Evolutionary conservation across 1,139 yeast species (phyloP).

Genomic region (Geotrichum candidum): DNA sequence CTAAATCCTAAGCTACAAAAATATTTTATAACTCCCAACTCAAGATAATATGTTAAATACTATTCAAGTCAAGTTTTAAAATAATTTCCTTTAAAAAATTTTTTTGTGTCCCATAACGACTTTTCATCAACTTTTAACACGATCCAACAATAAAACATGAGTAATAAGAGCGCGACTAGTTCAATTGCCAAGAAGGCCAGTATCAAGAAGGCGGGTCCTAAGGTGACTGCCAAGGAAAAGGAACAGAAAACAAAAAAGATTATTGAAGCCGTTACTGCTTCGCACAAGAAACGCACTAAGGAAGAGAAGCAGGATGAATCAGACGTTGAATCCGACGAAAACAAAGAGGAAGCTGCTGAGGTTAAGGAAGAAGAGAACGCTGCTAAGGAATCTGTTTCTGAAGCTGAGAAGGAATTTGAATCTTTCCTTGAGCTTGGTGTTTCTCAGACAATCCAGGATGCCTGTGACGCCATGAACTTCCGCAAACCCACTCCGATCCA

Average conservation of each 20-base stretch:
- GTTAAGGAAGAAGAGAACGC: neutral
- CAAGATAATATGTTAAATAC: neutral
- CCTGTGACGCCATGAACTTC: conserved; percentile 73
- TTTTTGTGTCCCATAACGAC: neutral
- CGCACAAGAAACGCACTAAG: conserved; percentile 3
- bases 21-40: neutral
- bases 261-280: conserved; percentile 13
- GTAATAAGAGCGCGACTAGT: neutral
- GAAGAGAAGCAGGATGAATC: neutral
- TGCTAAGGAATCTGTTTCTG: neutral
- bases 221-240: neutral
- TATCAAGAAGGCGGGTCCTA: neutral
- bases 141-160: neutral
- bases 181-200: neutral
- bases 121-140: neutral
- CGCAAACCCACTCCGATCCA: conserved; percentile 93
- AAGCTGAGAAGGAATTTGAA: conserved; percentile 8
- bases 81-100: neutral
- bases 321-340: neutral
- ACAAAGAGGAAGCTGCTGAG: neutral
- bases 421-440: conserved; percentile 14
- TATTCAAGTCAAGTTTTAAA: neutral
- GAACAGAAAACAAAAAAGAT: conserved; percentile 12
- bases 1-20: neutral
- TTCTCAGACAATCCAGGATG: conserved; percentile 39